Conservation (phyloP, 768 basidiomycete genomes). For the Udeniomyces megalosporus region DNA sequence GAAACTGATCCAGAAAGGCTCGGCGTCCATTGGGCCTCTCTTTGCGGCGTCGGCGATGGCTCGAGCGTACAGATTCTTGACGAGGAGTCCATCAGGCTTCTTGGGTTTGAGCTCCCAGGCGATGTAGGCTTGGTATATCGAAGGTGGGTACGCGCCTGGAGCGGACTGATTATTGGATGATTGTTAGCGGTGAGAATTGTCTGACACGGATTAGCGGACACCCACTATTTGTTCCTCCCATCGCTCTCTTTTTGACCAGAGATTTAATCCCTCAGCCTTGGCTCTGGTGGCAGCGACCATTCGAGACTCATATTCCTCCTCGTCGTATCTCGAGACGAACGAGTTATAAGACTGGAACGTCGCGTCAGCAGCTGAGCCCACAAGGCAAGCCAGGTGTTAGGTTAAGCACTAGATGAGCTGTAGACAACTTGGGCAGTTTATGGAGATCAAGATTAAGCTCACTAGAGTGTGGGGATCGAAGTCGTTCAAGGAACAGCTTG, state of each 20-base stretch:
- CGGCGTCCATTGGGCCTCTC: slow-evolving; percentile 11
- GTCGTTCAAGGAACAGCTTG: slow-evolving; percentile 44
- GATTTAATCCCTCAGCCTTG: slow-evolving; percentile 19
- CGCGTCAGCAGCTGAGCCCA: slow-evolving; percentile 49
- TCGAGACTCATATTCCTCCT: slow-evolving; percentile 57
- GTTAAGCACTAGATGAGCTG: too few species aligned
- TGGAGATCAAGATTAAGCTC: slow-evolving; percentile 17
- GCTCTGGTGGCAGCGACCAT: slow-evolving; percentile 64
- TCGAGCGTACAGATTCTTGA: slow-evolving; percentile 20
- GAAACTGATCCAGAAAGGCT: slow-evolving; percentile 47
- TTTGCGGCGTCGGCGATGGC: slow-evolving; percentile 8
- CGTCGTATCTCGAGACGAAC: slow-evolving; percentile 64
- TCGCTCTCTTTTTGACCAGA: slow-evolving; percentile 2
- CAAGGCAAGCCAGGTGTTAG: too few species aligned
- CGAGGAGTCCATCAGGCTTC: slow-evolving; percentile 18
- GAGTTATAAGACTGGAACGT: slow-evolving; percentile 74
- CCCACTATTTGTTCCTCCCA: slow-evolving; percentile 13
- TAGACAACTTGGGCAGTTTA: too few species aligned
- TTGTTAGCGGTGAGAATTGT: not conserved
- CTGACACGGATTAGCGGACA: not conserved
- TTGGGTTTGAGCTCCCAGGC: slow-evolving; percentile 24
- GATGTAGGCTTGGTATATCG: slow-evolving; percentile 20
- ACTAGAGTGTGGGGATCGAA: slow-evolving; percentile 65
- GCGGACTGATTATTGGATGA: not conserved
- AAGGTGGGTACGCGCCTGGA: not conserved